Percentiles rank a stretch among this genome's conserved stretches.
Evolutionary conservation across 768 basidiomycete species (phyloP).

Genomic region (Leucocoprinus leucothites): DNA sequence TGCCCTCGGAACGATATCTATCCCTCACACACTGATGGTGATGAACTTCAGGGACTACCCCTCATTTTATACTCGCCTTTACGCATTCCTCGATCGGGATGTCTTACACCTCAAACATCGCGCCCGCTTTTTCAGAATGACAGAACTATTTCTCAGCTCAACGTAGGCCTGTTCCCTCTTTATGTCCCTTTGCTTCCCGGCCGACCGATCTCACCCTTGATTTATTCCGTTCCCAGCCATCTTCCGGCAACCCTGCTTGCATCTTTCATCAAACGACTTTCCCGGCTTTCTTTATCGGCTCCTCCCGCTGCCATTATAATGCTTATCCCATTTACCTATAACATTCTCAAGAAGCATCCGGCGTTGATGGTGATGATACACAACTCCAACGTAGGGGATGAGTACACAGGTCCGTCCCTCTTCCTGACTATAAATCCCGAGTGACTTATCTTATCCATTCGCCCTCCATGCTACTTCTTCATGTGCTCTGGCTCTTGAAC

Average conservation of each 20-base stretch:
- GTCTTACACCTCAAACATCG: constrained; percentile 91
- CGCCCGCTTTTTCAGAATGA: constrained; percentile 90
- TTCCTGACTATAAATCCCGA: neutral
- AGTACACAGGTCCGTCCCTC: constrained; percentile 29
- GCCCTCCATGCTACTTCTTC: neutral
- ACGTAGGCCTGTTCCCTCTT: constrained; percentile 52
- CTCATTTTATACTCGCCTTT: constrained; percentile 89
- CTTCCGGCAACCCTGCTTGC: constrained; percentile 89
- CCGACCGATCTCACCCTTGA: neutral
- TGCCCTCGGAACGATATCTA: neutral
- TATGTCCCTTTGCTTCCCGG: neutral
- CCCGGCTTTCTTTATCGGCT: constrained; percentile 78
- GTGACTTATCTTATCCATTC: neutral
- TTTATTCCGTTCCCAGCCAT: constrained; percentile 42
- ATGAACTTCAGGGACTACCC: constrained; percentile 77
- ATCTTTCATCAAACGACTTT: constrained; percentile 90
- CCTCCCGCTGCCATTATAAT: constrained; percentile 91
- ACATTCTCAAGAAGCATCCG: constrained; percentile 89
- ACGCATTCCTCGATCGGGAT: constrained; percentile 83
- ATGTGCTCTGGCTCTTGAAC: neutral
- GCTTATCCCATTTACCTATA: constrained; percentile 92
- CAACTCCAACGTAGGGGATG: constrained; percentile 39
- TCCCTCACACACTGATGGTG: constrained; percentile 8
- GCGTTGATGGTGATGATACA: constrained; percentile 94
- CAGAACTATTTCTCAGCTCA: constrained; percentile 88